These are phyloP conservation scores for Trametes maxima DNA, from an alignment of 768 basidiomycete species.

Conservation along the genomic window DNA sequence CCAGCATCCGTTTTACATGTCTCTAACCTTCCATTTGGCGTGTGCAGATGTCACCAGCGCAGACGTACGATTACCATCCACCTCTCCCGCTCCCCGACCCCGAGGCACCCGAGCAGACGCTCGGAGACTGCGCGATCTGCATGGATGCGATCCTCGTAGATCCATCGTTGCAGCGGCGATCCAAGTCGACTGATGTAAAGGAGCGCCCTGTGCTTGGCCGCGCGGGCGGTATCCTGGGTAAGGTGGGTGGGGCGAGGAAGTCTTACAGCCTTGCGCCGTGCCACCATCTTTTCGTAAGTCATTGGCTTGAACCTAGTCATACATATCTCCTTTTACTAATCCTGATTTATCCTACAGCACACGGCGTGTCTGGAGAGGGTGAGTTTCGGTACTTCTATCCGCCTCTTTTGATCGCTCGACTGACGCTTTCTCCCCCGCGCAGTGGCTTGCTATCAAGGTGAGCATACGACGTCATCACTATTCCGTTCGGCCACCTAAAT, in stretches of 20 bases:
- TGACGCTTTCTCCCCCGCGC: slow-evolving; percentile 24
- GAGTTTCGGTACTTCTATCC: not conserved
- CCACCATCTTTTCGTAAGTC: slow-evolving; percentile 81
- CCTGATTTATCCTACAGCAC: slow-evolving; percentile 49
- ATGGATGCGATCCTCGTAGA: slow-evolving; percentile 74
- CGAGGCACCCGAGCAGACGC: slow-evolving; percentile 72
- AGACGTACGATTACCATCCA: slow-evolving; percentile 87
- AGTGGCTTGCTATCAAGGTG: slow-evolving; percentile 58
- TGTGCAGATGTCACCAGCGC: slow-evolving; percentile 57
- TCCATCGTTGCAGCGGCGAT: slow-evolving; percentile 11
- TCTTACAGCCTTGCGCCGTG: slow-evolving; percentile 87
- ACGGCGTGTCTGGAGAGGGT: slow-evolving; percentile 79
- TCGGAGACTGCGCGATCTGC: slow-evolving; percentile 91
- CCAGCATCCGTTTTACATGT: slow-evolving; percentile 1
- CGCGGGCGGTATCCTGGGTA: slow-evolving; percentile 36
- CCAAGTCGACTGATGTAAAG: slow-evolving; percentile 44
- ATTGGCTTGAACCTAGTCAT: not conserved
- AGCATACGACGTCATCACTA: not conserved
- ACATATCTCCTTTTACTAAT: not conserved
- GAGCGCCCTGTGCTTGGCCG: slow-evolving; percentile 30
- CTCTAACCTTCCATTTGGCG: not conserved
- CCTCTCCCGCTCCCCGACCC: slow-evolving; percentile 68
- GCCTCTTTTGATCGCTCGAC: not conserved
- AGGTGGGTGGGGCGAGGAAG: slow-evolving; percentile 50
- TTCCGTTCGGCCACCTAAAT: not conserved